Evolutionary conservation across 2,329 filamentous ascomycete species (phyloP).

Genomic region (Orbilia ellipsospora): DNA sequence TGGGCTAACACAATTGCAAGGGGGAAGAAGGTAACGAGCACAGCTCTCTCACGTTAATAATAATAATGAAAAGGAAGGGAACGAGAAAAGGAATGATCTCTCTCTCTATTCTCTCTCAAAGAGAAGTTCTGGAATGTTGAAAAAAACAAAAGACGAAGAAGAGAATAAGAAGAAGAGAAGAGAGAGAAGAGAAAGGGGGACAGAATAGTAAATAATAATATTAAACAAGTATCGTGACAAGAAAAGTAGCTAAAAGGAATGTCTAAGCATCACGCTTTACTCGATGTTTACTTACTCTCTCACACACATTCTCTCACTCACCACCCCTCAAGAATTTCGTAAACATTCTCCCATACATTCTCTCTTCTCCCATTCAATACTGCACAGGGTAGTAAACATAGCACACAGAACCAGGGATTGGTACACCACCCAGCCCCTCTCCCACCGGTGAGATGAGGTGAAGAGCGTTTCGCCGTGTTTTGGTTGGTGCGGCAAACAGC

Average conservation of each 20-base stretch:
- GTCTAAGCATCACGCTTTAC: constrained; percentile 9
- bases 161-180: neutral
- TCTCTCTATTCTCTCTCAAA: neutral
- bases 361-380: too few relatives aligned
- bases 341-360: neutral
- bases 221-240: neutral
- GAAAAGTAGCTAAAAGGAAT: constrained; percentile 9
- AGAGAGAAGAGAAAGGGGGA: constrained; percentile 16
- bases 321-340: constrained; percentile 6
- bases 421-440: constrained; percentile 13
- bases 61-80: constrained; percentile 13
- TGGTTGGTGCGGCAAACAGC: constrained; percentile 39
- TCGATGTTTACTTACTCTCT: neutral
- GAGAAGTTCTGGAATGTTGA: constrained; percentile 15
- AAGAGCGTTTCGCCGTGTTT: constrained; percentile 43
- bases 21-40: constrained; percentile 14
- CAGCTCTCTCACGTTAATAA: constrained; percentile 29
- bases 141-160: constrained; percentile 12
- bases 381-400: neutral
- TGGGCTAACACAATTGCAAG: constrained; percentile 17
- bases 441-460: constrained; percentile 28
- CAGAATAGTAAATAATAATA: constrained; percentile 5
- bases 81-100: constrained; percentile 25
- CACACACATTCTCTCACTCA: neutral
- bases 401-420: neutral